A percentile compares a stretch with the other conserved stretches of the same genome.
phyloP scores from a whole-genome alignment of 768 basidiomycete genomes.

The Trametes villosa region DNA sequence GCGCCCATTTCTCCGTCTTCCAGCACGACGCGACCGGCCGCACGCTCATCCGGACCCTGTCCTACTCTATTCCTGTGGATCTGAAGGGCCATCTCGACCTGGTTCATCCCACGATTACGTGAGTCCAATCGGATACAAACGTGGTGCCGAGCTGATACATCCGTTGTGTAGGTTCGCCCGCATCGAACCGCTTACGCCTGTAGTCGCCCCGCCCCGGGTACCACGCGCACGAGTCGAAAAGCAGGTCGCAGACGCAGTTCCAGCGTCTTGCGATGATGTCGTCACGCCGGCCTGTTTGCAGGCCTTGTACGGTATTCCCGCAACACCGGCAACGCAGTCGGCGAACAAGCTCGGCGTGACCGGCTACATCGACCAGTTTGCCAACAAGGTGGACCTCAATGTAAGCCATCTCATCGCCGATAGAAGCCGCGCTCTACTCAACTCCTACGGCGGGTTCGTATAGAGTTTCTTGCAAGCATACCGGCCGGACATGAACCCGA shows the following conservation, averaged over 20 bases:
- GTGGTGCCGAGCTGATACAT: too few relatives aligned
- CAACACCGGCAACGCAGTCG: conserved; percentile 26
- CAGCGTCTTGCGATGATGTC: conserved; percentile 27
- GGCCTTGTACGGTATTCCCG: conserved; percentile 36
- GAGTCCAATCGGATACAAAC: too few relatives aligned
- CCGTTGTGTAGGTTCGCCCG: too few relatives aligned
- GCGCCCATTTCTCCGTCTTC: conserved; percentile 35
- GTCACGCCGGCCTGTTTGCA: conserved; percentile 39
- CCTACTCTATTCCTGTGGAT: conserved; percentile 36
- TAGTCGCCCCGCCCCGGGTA: conserved; percentile 28
- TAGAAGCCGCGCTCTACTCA: fast-evolving
- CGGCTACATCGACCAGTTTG: conserved; percentile 39
- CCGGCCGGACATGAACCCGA: conserved; percentile 24
- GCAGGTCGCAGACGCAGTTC: conserved; percentile 7
- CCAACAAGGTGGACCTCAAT: conserved; percentile 35
- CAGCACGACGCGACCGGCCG: conserved; percentile 28
- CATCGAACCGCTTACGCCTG: not conserved
- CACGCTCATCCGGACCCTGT: conserved; percentile 34
- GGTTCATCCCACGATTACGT: conserved; percentile 37
- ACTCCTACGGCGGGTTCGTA: too few relatives aligned
- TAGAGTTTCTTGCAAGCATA: conserved; percentile 50
- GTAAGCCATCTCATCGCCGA: conserved; percentile 36
- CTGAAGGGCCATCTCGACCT: conserved; percentile 35
- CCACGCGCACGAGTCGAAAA: not conserved
- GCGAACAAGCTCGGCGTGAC: conserved; percentile 38